These are phyloP conservation scores for Ophiostoma australiae DNA, from an alignment of 2,329 filamentous ascomycete genomes.

Conservation along the genomic window DNA sequence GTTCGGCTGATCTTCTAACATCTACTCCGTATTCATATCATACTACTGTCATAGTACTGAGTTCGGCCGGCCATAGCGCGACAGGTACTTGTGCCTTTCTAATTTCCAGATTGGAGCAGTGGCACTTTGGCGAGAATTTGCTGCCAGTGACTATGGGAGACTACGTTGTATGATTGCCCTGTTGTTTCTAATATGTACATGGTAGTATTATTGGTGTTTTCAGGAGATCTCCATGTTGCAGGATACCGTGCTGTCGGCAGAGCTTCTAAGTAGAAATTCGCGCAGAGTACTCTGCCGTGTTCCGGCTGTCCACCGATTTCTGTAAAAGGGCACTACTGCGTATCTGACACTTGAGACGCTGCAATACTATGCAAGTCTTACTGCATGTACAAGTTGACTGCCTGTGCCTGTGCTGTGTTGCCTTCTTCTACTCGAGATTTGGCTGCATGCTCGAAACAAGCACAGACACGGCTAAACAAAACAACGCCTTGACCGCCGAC, in stretches of 20 bases:
- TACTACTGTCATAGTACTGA: neutral
- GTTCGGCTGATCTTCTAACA: slow-evolving; percentile 12
- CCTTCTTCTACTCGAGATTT: neutral
- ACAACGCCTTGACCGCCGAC: neutral
- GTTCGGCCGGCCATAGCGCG: neutral
- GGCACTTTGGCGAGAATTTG: neutral
- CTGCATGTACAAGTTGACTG: neutral
- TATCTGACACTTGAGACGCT: neutral
- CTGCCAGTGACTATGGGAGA: neutral
- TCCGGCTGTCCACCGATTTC: neutral
- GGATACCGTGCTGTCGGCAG: neutral
- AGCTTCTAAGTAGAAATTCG: neutral
- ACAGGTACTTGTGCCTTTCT: slow-evolving; percentile 19
- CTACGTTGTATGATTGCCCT: no score
- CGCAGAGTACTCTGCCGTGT: neutral
- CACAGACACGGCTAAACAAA: neutral
- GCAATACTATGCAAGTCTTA: no score
- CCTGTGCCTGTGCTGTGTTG: neutral
- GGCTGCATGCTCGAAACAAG: neutral
- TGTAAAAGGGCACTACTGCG: no score
- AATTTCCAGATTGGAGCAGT: slow-evolving; percentile 20
- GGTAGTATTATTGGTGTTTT: no score
- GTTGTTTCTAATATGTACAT: neutral
- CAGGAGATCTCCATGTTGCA: no score
- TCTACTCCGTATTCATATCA: slow-evolving; percentile 10